Conservation (phyloP, 2,329 filamentous ascomycete species). For the Aspergillus nomiae region DNA sequence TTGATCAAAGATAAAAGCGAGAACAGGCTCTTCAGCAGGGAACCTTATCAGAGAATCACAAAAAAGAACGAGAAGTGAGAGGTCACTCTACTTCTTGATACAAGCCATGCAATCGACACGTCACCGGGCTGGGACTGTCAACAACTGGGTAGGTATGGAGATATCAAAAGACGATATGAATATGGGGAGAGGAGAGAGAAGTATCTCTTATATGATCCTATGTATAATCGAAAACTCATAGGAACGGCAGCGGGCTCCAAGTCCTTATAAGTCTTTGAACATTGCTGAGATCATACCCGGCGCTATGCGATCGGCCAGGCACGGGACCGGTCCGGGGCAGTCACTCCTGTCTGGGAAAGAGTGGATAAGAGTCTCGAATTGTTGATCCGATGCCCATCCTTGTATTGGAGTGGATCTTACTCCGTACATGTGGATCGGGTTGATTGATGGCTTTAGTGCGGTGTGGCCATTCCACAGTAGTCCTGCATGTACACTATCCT, state of each 20-base stretch:
- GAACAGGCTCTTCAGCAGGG: neutral
- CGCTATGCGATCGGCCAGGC: constrained; percentile 31
- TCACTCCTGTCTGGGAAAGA: neutral
- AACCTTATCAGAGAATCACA: neutral
- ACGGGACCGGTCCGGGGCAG: constrained; percentile 26
- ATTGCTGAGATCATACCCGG: constrained; percentile 15
- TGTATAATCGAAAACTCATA: neutral
- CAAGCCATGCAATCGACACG: constrained; percentile 16
- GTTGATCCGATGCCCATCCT: constrained; percentile 10
- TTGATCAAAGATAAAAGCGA: neutral
- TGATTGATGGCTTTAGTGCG: constrained; percentile 1
- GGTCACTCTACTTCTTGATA: constrained; percentile 3
- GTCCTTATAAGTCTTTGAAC: constrained; percentile 3
- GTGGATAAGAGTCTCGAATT: constrained; percentile 12
- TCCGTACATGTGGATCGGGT: neutral
- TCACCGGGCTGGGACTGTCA: constrained; percentile 4
- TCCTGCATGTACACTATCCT: neutral
- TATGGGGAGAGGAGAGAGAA: neutral
- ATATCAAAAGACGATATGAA: neutral
- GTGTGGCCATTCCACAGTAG: neutral
- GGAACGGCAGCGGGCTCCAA: neutral
- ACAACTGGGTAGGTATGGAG: neutral
- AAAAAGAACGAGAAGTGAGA: constrained; percentile 3
- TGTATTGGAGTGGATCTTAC: constrained; percentile 1
- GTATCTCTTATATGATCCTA: constrained; percentile 3